phyloP scores from a whole-genome alignment of 495 filamentous ascomycete genomes.

The Podospora bellae-mahoneyi region DNA sequence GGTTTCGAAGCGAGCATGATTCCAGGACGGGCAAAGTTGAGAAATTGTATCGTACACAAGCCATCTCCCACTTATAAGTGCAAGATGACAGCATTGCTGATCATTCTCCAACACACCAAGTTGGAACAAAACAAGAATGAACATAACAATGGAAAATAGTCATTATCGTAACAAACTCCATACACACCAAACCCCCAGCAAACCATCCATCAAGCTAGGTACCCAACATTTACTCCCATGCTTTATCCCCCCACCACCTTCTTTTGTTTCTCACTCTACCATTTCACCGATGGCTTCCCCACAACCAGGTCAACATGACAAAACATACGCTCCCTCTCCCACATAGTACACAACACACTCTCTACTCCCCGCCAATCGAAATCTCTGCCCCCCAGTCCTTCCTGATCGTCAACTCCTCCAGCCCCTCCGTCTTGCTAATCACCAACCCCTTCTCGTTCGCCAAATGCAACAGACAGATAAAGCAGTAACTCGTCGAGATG shows the following conservation, averaged over 20 bases:
- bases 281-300: background rate
- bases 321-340: background rate
- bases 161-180: background rate
- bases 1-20: no score
- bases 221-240: background rate
- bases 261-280: background rate
- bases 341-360: background rate
- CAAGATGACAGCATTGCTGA: no score
- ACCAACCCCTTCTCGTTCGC: constrained; percentile 96
- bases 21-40: no score
- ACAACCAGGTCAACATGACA: constrained; percentile 1
- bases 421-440: constrained; percentile 54
- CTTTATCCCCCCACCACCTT: background rate
- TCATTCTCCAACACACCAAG: no score
- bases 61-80: no score
- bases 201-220: background rate
- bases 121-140: background rate
- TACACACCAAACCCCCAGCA: background rate
- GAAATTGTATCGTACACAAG: no score
- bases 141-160: background rate
- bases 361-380: constrained; percentile 35
- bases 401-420: constrained; percentile 55
- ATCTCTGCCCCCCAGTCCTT: constrained; percentile 57
- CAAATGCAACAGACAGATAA: constrained; percentile 92
- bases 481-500: constrained; percentile 95